Evolutionary conservation across 257 asterid genomes (phyloP).

Genomic region (Primulina eburnea): DNA sequence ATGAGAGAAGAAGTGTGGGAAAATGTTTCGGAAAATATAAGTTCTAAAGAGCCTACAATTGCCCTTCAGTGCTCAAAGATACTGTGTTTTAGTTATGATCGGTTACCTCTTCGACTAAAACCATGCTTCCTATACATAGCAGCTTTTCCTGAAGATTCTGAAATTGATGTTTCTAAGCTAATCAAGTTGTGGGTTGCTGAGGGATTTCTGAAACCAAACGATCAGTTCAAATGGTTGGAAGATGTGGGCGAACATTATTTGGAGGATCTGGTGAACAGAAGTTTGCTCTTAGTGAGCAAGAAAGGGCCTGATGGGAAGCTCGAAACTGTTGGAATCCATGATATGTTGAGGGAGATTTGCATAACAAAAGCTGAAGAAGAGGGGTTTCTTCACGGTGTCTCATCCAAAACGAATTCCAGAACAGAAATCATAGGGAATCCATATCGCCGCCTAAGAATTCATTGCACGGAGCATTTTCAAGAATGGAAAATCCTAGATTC

Average conservation of each 20-base stretch:
- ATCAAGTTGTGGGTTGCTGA: neutral
- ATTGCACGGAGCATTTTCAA: too few species aligned
- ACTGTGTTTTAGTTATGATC: too few species aligned
- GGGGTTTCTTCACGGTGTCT: neutral
- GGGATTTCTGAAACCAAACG: neutral
- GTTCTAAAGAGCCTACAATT: too few species aligned
- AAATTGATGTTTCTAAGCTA: neutral
- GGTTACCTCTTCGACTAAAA: neutral
- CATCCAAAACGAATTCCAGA: neutral
- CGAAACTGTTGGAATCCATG: neutral
- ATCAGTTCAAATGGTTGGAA: neutral
- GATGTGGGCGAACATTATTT: too few species aligned
- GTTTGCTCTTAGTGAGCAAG: too few species aligned
- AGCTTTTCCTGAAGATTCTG: conserved; percentile 4
- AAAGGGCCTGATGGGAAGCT: too few species aligned
- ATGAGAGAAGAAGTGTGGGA: too few species aligned
- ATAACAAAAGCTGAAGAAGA: neutral
- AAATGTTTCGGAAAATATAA: too few species aligned
- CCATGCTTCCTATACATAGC: neutral
- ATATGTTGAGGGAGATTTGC: neutral
- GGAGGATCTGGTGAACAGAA: too few species aligned
- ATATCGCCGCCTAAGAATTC: neutral
- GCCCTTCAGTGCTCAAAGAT: too few species aligned
- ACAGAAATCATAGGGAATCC: too few species aligned
- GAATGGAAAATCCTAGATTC: too few species aligned